These are phyloP conservation scores for Heterobasidion irregulare DNA, from an alignment of 1,284 basidiomycete genomes.

Conservation along the genomic window DNA sequence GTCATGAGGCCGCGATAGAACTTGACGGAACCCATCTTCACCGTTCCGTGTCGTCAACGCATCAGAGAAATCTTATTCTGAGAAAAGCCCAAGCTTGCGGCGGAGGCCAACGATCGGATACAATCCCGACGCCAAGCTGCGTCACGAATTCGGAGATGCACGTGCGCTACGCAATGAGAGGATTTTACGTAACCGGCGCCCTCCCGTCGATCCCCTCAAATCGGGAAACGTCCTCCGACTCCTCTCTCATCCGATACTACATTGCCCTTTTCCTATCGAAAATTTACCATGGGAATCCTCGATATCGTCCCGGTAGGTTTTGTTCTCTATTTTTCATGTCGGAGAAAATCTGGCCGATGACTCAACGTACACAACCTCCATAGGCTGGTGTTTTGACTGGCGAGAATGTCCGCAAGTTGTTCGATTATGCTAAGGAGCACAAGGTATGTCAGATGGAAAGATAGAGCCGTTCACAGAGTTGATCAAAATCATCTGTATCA, in stretches of 20 bases:
- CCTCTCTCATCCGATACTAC: not conserved
- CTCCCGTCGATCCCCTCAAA: not conserved
- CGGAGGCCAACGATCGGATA: too few species aligned
- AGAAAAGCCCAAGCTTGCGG: too few species aligned
- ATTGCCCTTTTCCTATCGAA: not conserved
- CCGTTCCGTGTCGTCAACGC: too few species aligned
- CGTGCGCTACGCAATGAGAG: not conserved
- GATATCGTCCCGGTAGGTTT: constrained; percentile 61
- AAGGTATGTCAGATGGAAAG: constrained; percentile 43
- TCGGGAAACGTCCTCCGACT: not conserved
- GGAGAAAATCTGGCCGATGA: not conserved
- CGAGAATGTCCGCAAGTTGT: constrained; percentile 81
- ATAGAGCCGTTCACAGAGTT: not conserved
- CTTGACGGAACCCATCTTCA: too few species aligned
- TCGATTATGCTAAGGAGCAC: constrained; percentile 80
- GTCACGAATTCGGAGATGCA: not conserved
- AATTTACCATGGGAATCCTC: constrained; percentile 50
- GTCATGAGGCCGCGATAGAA: too few species aligned
- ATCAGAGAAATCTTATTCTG: too few species aligned
- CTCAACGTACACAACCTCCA: not conserved
- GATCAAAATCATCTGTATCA: not conserved
- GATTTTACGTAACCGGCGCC: not conserved
- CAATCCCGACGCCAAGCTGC: not conserved
- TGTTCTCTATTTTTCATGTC: not conserved
- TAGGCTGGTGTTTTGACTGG: constrained; percentile 86